phyloP scores from a whole-genome alignment of 495 filamentous ascomycete genomes.

The Aspergillus wentii region DNA sequence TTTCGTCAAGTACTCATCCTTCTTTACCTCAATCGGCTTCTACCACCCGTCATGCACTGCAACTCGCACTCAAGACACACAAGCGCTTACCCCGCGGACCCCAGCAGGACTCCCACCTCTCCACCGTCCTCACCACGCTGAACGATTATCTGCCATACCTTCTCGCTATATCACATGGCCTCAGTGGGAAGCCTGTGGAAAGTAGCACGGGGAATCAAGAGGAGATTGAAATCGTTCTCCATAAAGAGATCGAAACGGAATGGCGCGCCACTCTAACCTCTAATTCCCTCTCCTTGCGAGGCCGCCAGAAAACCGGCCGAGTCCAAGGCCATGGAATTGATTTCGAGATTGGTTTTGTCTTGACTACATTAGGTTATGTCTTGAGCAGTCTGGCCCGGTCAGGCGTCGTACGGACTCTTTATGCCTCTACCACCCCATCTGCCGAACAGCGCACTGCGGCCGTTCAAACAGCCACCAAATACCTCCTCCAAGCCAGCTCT shows the following conservation, averaged over 20 bases:
- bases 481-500: conserved; percentile 73
- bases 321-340: conserved; percentile 68
- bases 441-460: conserved; percentile 61
- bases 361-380: conserved; percentile 71
- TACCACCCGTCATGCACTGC: conserved; percentile 71
- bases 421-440: conserved; percentile 55
- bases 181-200: conserved; percentile 40
- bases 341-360: conserved; percentile 73
- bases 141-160: conserved; percentile 78
- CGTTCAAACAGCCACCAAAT: conserved; percentile 68
- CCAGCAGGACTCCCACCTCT: conserved; percentile 61
- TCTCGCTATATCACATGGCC: conserved; percentile 63
- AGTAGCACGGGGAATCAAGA: conserved; percentile 25
- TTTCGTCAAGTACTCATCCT: conserved; percentile 69
- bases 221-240: conserved; percentile 59
- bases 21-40: conserved; percentile 74
- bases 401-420: conserved; percentile 46
- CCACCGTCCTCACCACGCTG: conserved; percentile 59
- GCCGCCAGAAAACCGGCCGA: conserved; percentile 49
- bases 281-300: conserved; percentile 34
- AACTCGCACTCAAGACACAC: conserved; percentile 72
- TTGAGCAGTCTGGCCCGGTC: conserved; percentile 65
- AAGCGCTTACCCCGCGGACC: conserved; percentile 64
- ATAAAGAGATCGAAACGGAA: conserved; percentile 56
- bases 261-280: conserved; percentile 78